Conservation (phyloP, 2,329 filamentous ascomycete genomes). For the Hymenoscyphus scutula region DNA sequence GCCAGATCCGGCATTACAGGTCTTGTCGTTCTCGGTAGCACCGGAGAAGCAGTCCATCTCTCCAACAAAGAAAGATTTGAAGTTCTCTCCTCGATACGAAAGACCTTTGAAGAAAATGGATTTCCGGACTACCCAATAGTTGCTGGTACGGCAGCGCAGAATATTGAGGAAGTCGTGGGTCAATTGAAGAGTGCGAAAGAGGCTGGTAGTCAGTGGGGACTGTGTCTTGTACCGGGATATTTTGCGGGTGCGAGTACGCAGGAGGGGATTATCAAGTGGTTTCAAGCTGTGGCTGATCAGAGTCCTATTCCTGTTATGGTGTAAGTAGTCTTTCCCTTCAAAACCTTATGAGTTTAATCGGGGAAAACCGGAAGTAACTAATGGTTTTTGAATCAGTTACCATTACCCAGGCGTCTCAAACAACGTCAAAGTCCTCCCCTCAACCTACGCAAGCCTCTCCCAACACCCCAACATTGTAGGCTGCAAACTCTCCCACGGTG, state of each 20-base stretch:
- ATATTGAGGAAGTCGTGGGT: slow-evolving; percentile 54
- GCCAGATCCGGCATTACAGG: slow-evolving; percentile 58
- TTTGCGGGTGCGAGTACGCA: slow-evolving; percentile 59
- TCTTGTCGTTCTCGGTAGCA: slow-evolving; percentile 60
- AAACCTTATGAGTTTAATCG: neutral
- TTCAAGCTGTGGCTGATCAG: slow-evolving; percentile 56
- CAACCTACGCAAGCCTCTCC: slow-evolving; percentile 56
- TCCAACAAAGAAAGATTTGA: slow-evolving; percentile 54
- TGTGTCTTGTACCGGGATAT: slow-evolving; percentile 64
- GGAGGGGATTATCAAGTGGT: slow-evolving; percentile 60
- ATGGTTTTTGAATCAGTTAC: slow-evolving; percentile 38
- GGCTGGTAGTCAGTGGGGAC: slow-evolving; percentile 59
- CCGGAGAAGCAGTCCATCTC: slow-evolving; percentile 62
- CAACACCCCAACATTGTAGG: slow-evolving; percentile 66
- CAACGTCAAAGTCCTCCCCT: slow-evolving; percentile 56
- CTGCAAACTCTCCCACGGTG: slow-evolving; percentile 67
- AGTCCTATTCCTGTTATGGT: slow-evolving; percentile 60
- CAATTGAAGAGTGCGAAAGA: slow-evolving; percentile 49
- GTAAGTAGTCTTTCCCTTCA: slow-evolving; percentile 36
- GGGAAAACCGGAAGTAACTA: neutral
- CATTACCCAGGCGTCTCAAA: slow-evolving; percentile 66
- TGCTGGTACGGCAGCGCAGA: slow-evolving; percentile 56
- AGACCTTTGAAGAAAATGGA: slow-evolving; percentile 52
- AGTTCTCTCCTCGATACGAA: slow-evolving; percentile 52
- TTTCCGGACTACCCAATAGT: slow-evolving; percentile 59